Percentiles rank a stretch among this genome's conserved stretches.
Evolutionary conservation across 78 protist genomes (phyloP).

Genomic region (Trichosphaerium sp.): DNA sequence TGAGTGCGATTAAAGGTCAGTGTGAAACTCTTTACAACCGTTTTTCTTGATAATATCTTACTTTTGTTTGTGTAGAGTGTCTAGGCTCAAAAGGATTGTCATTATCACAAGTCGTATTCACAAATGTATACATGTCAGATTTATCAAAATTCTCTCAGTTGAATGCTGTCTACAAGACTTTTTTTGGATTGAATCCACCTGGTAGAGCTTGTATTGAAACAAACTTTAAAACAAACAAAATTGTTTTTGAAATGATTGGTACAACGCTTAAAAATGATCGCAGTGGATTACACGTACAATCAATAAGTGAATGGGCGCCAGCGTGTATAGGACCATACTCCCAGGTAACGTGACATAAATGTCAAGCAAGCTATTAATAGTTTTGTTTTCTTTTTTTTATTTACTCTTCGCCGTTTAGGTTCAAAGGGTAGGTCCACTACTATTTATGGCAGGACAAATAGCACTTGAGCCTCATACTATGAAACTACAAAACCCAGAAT

Average conservation of each 20-base stretch:
- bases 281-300: constrained; percentile 68
- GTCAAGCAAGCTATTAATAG: background rate
- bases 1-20: too few relatives aligned
- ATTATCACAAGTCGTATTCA: too few relatives aligned
- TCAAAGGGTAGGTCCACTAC: background rate
- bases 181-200: constrained; percentile 37
- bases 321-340: constrained; percentile 91
- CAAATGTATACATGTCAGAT: too few relatives aligned
- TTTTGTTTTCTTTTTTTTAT: background rate
- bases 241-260: too few relatives aligned
- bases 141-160: too few relatives aligned
- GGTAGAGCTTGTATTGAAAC: constrained; percentile 49
- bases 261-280: too few relatives aligned
- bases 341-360: constrained; percentile 30
- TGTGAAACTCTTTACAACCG: too few relatives aligned
- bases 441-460: constrained; percentile 58
- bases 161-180: constrained; percentile 24
- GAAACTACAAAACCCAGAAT: background rate
- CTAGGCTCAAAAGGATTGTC: too few relatives aligned
- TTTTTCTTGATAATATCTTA: too few relatives aligned
- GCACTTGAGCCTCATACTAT: constrained; percentile 44
- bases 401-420: background rate
- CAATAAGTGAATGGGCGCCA: constrained; percentile 79
- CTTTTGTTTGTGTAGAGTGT: too few relatives aligned
- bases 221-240: background rate